Percentiles rank a stretch among this genome's conserved stretches.
Conservation (phyloP, 768 basidiomycete species). For the Cystobasidium tubakii region DNA sequence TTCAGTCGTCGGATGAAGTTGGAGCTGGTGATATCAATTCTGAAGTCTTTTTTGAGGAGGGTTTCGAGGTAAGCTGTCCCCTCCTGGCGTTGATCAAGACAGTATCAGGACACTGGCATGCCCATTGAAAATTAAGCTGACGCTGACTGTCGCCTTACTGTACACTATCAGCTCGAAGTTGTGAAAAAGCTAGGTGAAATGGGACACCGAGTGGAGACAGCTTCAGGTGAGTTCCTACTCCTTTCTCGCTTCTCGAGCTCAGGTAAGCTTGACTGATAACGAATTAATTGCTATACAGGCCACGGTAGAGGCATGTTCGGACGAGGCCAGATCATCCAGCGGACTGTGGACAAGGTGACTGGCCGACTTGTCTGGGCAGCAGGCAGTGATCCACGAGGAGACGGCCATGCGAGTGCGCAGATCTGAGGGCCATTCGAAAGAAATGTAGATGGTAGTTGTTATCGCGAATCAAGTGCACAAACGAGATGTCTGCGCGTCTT, state of each 20-base stretch:
- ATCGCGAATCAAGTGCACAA: too few relatives aligned
- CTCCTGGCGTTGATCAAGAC: too few relatives aligned
- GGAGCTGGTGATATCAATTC: slow-evolving; percentile 66
- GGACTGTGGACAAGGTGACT: slow-evolving; percentile 61
- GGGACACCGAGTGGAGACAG: slow-evolving; percentile 74
- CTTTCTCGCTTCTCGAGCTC: too few relatives aligned
- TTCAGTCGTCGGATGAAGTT: slow-evolving; percentile 42
- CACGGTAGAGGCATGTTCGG: slow-evolving; percentile 58
- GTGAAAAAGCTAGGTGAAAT: slow-evolving; percentile 68
- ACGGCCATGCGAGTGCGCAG: slow-evolving; percentile 37
- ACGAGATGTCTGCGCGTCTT: neutral
- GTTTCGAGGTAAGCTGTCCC: slow-evolving; percentile 50
- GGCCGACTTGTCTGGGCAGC: slow-evolving; percentile 79
- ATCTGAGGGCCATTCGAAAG: neutral
- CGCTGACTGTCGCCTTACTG: neutral
- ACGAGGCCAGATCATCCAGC: slow-evolving; percentile 85
- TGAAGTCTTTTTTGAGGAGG: slow-evolving; percentile 84
- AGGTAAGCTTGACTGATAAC: too few relatives aligned
- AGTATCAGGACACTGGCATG: too few relatives aligned
- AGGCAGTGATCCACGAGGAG: slow-evolving; percentile 64
- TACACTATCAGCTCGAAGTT: slow-evolving; percentile 55
- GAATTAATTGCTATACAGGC: slow-evolving; percentile 1
- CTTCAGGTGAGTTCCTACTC: slow-evolving; percentile 58
- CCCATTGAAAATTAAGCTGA: too few relatives aligned
- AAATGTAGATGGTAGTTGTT: too few relatives aligned